phyloP scores from a whole-genome alignment of 2,329 filamentous ascomycete species.

The Sphaerulina populicola region DNA sequence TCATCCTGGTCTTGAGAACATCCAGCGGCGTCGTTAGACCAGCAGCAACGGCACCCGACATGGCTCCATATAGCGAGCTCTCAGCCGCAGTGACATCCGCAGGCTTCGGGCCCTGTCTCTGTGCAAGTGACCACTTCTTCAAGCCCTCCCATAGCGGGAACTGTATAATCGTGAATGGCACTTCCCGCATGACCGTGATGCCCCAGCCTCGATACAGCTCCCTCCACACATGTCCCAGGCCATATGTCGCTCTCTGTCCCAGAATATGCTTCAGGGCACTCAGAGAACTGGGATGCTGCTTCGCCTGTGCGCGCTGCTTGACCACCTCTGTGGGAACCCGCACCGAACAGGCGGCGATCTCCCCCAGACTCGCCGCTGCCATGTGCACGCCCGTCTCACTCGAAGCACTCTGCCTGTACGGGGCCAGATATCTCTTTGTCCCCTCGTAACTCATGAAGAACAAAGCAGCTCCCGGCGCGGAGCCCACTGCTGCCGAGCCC shows the following conservation, averaged over 20 bases:
- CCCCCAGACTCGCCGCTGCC: slow-evolving; percentile 73
- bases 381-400: slow-evolving; percentile 56
- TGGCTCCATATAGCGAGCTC: slow-evolving; percentile 74
- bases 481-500: slow-evolving; percentile 80
- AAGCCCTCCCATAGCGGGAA: slow-evolving; percentile 94
- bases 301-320: slow-evolving; percentile 91
- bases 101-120: slow-evolving; percentile 30
- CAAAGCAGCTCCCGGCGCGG: slow-evolving; percentile 84
- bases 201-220: slow-evolving; percentile 88
- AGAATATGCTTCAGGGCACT: slow-evolving; percentile 63
- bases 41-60: slow-evolving; percentile 77
- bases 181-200: slow-evolving; percentile 89
- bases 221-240: slow-evolving; percentile 55
- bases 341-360: slow-evolving; percentile 85
- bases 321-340: slow-evolving; percentile 93
- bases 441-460: slow-evolving; percentile 59
- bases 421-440: slow-evolving; percentile 22
- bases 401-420: neutral
- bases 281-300: slow-evolving; percentile 63
- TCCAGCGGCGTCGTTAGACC: slow-evolving; percentile 86
- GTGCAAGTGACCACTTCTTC: slow-evolving; percentile 59
- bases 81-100: slow-evolving; percentile 59
- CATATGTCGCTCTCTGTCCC: slow-evolving; percentile 32
- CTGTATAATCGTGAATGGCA: slow-evolving; percentile 94
- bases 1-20: slow-evolving; percentile 92